Evolutionary conservation across 2,329 filamentous ascomycete species (phyloP).

Genomic region (Xylariales sp.): DNA sequence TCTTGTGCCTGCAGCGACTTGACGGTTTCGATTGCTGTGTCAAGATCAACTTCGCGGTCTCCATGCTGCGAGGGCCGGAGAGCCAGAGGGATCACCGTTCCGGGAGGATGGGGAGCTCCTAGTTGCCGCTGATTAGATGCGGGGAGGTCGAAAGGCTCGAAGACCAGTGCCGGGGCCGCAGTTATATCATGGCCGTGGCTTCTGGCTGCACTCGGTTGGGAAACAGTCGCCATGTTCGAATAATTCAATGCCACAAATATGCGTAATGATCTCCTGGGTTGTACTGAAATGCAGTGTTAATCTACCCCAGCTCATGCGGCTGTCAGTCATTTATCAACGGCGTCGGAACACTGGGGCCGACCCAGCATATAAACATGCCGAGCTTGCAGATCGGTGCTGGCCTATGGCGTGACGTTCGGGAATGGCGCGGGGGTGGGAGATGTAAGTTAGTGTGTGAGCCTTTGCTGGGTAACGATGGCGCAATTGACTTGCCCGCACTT

Average conservation of each 20-base stretch:
- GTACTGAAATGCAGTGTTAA: not conserved
- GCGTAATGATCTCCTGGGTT: not conserved
- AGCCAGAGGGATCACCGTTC: constrained; percentile 34
- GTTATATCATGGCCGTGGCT: not conserved
- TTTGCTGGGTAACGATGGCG: too few relatives aligned
- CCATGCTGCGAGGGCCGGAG: constrained; percentile 25
- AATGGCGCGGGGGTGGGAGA: too few relatives aligned
- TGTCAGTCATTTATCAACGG: too few relatives aligned
- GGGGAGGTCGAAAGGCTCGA: constrained; percentile 34
- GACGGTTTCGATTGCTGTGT: constrained; percentile 26
- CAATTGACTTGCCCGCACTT: too few relatives aligned
- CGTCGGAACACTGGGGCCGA: too few relatives aligned
- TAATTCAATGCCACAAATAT: not conserved
- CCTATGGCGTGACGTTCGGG: too few relatives aligned
- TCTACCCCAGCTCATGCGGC: too few relatives aligned
- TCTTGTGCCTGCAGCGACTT: constrained; percentile 28
- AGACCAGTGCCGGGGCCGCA: constrained; percentile 13
- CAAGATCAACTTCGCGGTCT: constrained; percentile 1
- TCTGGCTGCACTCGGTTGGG: not conserved
- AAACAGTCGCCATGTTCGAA: not conserved
- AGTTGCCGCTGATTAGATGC: constrained; percentile 34
- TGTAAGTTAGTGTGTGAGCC: too few relatives aligned
- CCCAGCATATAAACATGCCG: too few relatives aligned
- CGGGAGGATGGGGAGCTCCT: constrained; percentile 30
- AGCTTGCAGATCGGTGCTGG: too few relatives aligned